phyloP scores from a whole-genome alignment of 331 rosid species.

The Malus hybrid region DNA sequence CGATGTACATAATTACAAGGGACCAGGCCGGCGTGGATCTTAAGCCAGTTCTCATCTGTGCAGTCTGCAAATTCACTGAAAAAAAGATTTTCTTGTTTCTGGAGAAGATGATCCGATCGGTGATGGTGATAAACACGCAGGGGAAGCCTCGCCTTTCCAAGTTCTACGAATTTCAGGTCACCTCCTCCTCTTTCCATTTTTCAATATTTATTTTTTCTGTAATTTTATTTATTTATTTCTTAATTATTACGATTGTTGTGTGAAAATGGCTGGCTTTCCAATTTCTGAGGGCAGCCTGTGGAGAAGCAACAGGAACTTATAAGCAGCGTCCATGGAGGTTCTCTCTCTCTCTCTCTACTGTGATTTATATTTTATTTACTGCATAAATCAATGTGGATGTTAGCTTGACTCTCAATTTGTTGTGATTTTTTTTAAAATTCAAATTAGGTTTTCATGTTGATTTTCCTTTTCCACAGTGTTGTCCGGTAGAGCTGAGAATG shows the following conservation, averaged over 20 bases:
- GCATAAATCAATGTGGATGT: not conserved
- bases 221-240: not conserved
- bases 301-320: conserved; percentile 86
- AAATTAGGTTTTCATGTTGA: not conserved
- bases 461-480: conserved; percentile 37
- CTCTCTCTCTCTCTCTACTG: not conserved
- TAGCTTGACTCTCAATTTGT: not conserved
- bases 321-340: conserved; percentile 81
- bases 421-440: not conserved
- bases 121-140: conserved; percentile 78
- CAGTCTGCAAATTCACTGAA: not conserved
- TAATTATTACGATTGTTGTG: not conserved
- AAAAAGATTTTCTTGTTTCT: not conserved
- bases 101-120: conserved; percentile 62
- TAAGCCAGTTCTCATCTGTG: not conserved
- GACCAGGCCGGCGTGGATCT: too few relatives aligned
- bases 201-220: not conserved
- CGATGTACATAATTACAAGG: too few relatives aligned
- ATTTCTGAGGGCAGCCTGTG: conserved; percentile 56
- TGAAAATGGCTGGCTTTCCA: conserved; percentile 1
- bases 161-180: conserved; percentile 67
- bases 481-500: conserved; percentile 82
- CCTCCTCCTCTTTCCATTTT: conserved; percentile 18
- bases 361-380: not conserved
- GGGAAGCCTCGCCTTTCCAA: conserved; percentile 93